A percentile compares a stretch with the other conserved stretches of the same genome.
Evolutionary conservation across 805 yeast genomes (phyloP).

Genomic region (Metschnikowia santaceciliae): DNA sequence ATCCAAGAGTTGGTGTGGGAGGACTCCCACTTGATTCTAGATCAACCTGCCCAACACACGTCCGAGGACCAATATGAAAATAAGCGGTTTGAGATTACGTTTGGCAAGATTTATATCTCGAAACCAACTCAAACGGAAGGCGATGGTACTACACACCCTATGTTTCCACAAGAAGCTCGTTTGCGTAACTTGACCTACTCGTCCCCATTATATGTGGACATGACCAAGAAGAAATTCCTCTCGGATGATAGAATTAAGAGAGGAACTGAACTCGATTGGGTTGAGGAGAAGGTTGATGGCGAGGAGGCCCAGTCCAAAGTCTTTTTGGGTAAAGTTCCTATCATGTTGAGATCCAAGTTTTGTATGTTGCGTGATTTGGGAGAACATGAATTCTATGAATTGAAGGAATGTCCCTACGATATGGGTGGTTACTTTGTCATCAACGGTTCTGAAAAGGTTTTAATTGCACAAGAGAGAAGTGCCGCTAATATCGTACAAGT

Average conservation of each 20-base stretch:
- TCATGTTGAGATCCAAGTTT: constrained; percentile 94
- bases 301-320: constrained; percentile 70
- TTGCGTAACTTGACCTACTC: constrained; percentile 94
- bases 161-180: constrained; percentile 98
- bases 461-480: constrained; percentile 97
- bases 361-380: constrained; percentile 87
- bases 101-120: constrained; percentile 94
- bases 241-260: constrained; percentile 64
- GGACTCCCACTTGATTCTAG: constrained; percentile 88
- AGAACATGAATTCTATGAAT: constrained; percentile 89
- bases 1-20: constrained; percentile 96
- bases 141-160: constrained; percentile 98
- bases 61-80: constrained; percentile 85
- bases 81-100: constrained; percentile 92
- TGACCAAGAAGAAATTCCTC: constrained; percentile 83
- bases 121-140: constrained; percentile 99
- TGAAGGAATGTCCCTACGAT: constrained; percentile 98
- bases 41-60: constrained; percentile 97
- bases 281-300: constrained; percentile 49
- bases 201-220: constrained; percentile 93
- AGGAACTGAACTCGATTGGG: constrained; percentile 45
- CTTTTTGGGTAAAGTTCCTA: constrained; percentile 94
- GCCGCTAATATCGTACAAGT: constrained; percentile 99
- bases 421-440: constrained; percentile 99
- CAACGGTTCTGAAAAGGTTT: constrained; percentile 96